phyloP scores from a whole-genome alignment of 331 rosid species.

The Ulmus americana region DNA sequence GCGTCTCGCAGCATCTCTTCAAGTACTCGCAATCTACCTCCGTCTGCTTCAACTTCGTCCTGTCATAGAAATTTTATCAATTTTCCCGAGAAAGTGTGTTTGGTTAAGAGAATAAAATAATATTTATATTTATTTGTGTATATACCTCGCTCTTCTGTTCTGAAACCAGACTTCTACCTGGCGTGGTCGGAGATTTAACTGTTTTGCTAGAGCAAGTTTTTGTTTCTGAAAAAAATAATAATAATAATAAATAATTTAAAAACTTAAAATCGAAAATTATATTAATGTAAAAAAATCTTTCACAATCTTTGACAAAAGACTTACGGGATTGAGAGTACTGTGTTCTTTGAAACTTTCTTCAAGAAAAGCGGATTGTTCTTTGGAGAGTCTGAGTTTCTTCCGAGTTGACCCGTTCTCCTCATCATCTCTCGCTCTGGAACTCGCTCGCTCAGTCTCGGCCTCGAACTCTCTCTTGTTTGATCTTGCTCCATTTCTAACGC shows the following conservation, averaged over 20 bases:
- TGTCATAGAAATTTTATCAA: constrained; percentile 4
- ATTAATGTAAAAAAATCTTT: too few species aligned
- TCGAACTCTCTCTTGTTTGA: constrained; percentile 43
- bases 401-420: constrained; percentile 71
- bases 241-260: neutral
- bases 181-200: constrained; percentile 85
- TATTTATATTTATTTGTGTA: neutral
- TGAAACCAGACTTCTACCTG: constrained; percentile 99
- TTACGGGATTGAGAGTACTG: constrained; percentile 85
- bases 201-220: constrained; percentile 73
- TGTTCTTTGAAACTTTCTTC: constrained; percentile 94
- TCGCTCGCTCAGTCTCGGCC: constrained; percentile 43
- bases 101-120: too few species aligned
- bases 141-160: constrained; percentile 95
- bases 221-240: constrained; percentile 54
- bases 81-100: neutral
- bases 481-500: constrained; percentile 24
- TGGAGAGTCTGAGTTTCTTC: constrained; percentile 86
- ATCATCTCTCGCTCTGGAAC: constrained; percentile 65
- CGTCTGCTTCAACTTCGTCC: constrained; percentile 97
- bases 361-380: constrained; percentile 83
- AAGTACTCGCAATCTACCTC: constrained; percentile 94
- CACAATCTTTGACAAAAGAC: constrained; percentile 1
- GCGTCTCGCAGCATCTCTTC: constrained; percentile 79
- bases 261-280: neutral